phyloP scores from a whole-genome alignment of 225 moss, liverwort and hornwort species.

The Physcomitrellopsis africana region DNA sequence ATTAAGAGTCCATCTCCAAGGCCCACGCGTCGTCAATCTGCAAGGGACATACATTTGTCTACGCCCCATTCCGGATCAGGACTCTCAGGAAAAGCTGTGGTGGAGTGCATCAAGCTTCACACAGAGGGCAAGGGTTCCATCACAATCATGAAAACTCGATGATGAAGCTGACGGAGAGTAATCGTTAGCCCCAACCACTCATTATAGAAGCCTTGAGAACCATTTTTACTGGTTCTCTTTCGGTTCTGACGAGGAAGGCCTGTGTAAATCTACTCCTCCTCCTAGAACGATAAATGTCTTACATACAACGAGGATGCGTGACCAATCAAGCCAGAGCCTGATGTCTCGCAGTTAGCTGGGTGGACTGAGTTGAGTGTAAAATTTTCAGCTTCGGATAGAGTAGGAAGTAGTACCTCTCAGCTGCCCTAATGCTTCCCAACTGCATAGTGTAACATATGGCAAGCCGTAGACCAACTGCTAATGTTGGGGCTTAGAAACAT shows the following conservation, averaged over 20 bases:
- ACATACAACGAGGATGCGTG: slow-evolving; percentile 29
- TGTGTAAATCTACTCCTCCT: slow-evolving; percentile 48
- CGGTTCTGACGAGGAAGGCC: slow-evolving; percentile 34
- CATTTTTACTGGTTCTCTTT: slow-evolving; percentile 32
- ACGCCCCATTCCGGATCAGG: slow-evolving; percentile 58
- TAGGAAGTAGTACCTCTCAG: slow-evolving; percentile 38
- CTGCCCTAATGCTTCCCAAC: slow-evolving; percentile 28
- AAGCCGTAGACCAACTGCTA: slow-evolving; percentile 40
- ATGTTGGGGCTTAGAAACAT: slow-evolving; percentile 46
- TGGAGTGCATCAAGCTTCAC: slow-evolving; percentile 84
- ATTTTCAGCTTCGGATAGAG: slow-evolving; percentile 50
- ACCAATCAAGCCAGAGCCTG: slow-evolving; percentile 33
- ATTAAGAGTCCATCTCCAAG: slow-evolving; percentile 72
- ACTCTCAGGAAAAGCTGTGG: slow-evolving; percentile 81
- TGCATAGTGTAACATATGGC: slow-evolving; percentile 47
- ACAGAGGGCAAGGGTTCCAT: slow-evolving; percentile 91
- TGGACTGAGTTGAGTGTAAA: slow-evolving; percentile 64
- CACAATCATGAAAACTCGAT: slow-evolving; percentile 86
- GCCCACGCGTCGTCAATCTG: slow-evolving; percentile 38
- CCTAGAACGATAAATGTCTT: slow-evolving; percentile 38
- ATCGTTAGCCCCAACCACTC: slow-evolving; percentile 10
- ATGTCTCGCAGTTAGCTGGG: slow-evolving; percentile 41
- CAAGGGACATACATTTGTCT: slow-evolving; percentile 47
- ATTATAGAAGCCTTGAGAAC: slow-evolving; percentile 6
- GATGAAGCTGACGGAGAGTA: slow-evolving; percentile 28